A percentile compares a stretch with the other conserved stretches of the same genome.
Evolutionary conservation across 805 yeast species (phyloP).

Genomic region (Wickerhamomyces sydowiorum): DNA sequence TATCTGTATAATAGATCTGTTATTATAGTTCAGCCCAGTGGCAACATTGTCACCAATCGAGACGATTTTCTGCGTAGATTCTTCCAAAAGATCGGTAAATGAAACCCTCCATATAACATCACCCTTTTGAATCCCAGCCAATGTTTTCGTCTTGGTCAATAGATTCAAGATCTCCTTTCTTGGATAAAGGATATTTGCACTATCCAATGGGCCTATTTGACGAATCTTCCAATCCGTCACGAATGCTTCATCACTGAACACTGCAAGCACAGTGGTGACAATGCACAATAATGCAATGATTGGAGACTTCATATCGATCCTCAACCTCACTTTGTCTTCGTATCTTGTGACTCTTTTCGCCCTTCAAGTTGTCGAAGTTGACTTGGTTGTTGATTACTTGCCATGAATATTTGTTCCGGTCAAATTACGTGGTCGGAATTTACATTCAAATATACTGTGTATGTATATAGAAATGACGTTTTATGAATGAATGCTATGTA

Average conservation of each 20-base stretch:
- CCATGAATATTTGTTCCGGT: too few relatives aligned
- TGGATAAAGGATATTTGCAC: constrained; percentile 11
- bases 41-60: constrained; percentile 6
- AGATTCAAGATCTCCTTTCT: constrained; percentile 17
- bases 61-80: constrained; percentile 9
- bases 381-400: too few relatives aligned
- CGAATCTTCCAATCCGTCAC: constrained; percentile 48
- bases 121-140: constrained; percentile 35
- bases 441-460: too few relatives aligned
- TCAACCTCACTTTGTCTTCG: neutral
- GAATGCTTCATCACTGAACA: constrained; percentile 48
- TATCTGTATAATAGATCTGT: constrained; percentile 14
- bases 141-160: constrained; percentile 20
- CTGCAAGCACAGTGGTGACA: constrained; percentile 9
- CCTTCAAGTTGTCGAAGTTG: neutral
- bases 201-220: constrained; percentile 35
- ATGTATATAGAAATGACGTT: too few relatives aligned
- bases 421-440: too few relatives aligned
- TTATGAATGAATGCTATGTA: too few relatives aligned
- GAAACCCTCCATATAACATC: constrained; percentile 26
- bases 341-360: neutral
- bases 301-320: neutral
- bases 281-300: neutral
- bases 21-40: constrained; percentile 18
- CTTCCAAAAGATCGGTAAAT: constrained; percentile 14